Evolutionary conservation across 2,329 filamentous ascomycete species (phyloP).

Genomic region (Zasmidium cellare): DNA sequence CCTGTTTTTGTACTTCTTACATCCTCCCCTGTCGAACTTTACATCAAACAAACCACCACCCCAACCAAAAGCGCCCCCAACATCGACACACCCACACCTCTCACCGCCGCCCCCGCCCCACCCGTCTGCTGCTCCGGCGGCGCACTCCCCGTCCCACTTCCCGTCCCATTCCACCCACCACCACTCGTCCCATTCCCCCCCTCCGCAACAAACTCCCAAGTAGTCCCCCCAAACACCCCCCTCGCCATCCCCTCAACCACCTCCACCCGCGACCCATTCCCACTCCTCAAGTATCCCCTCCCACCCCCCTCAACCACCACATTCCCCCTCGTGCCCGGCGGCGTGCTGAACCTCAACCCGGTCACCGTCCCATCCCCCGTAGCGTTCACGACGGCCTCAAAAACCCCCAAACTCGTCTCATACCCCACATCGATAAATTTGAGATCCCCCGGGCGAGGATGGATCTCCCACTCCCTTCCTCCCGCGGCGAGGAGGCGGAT

Average conservation of each 20-base stretch:
- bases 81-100: not conserved
- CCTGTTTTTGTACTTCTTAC: too few species aligned
- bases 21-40: too few species aligned
- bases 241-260: conserved; percentile 27
- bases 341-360: conserved; percentile 29
- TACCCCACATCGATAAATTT: conserved; percentile 47
- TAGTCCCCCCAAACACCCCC: conserved; percentile 27
- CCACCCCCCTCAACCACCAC: conserved; percentile 32
- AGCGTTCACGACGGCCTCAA: conserved; percentile 36
- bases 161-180: not conserved
- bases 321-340: conserved; percentile 33
- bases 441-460: conserved; percentile 48
- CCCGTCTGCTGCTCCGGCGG: not conserved
- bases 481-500: conserved; percentile 42
- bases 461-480: conserved; percentile 46
- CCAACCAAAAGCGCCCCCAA: not conserved
- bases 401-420: conserved; percentile 46
- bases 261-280: conserved; percentile 28
- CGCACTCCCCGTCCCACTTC: not conserved
- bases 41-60: not conserved
- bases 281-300: conserved; percentile 44
- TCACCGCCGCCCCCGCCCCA: not conserved
- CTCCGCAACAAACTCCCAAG: conserved; percentile 24
- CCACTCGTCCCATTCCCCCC: not conserved
- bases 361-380: conserved; percentile 14